Evolutionary conservation across 192 early-diverging fungal species (phyloP).

Genomic region (Linnemannia exigua): DNA sequence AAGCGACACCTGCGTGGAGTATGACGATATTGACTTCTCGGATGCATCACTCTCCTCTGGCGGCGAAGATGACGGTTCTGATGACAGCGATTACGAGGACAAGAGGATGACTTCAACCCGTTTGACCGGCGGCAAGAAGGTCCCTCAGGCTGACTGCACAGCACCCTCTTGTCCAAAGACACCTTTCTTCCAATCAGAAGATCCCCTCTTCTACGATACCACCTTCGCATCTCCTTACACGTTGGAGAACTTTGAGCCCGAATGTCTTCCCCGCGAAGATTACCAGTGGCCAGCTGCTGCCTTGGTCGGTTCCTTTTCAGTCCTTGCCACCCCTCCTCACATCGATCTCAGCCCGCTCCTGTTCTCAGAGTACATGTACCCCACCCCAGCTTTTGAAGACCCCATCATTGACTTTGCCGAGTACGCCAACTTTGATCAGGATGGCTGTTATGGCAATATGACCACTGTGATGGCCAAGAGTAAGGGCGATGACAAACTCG

Average conservation of each 20-base stretch:
- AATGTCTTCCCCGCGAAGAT: slow-evolving; percentile 30
- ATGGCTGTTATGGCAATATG: not conserved
- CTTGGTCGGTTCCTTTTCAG: not conserved
- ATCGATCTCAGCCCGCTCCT: not conserved
- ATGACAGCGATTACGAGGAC: not conserved
- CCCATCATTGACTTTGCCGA: slow-evolving; percentile 1
- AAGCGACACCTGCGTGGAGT: not conserved
- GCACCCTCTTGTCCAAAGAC: not conserved
- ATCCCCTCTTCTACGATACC: not conserved
- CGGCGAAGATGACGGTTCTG: not conserved
- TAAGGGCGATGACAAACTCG: not conserved
- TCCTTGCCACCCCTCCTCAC: not conserved
- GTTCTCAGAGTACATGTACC: not conserved
- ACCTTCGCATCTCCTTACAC: not conserved
- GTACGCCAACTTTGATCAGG: not conserved
- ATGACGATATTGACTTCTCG: not conserved
- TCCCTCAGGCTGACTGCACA: not conserved
- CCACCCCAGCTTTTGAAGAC: not conserved
- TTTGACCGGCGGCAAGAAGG: not conserved
- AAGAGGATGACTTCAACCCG: not conserved
- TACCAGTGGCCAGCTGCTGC: slow-evolving; percentile 10
- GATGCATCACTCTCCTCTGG: not conserved
- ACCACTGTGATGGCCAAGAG: not conserved
- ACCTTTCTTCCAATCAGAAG: not conserved
- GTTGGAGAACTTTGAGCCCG: slow-evolving; percentile 47